Evolutionary conservation across 805 yeast genomes (phyloP).

Genomic region (Cyberlindnera maclurae): DNA sequence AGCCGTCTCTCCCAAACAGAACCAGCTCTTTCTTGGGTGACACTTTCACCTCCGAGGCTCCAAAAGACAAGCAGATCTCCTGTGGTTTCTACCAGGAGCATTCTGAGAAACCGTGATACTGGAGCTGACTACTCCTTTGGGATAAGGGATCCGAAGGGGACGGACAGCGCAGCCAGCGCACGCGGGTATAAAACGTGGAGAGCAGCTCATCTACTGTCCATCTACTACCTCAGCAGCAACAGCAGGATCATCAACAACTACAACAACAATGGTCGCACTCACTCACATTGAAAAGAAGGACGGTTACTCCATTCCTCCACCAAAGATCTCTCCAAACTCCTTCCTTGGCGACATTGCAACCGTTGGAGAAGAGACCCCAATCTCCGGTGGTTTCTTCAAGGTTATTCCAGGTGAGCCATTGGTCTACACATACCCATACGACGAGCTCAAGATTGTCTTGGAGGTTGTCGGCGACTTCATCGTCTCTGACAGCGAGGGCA

Average conservation of each 20-base stretch:
- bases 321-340: conserved; percentile 57
- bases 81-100: conserved; percentile 63
- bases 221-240: neutral
- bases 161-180: too few species aligned
- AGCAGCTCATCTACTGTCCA: neutral
- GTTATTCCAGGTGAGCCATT: conserved; percentile 65
- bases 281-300: conserved; percentile 44
- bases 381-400: conserved; percentile 60
- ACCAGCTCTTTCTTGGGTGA: conserved; percentile 67
- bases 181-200: too few species aligned
- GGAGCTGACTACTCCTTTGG: too few species aligned
- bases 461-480: conserved; percentile 57
- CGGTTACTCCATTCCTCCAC: conserved; percentile 50
- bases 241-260: conserved; percentile 13
- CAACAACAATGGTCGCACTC: conserved; percentile 40
- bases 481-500: conserved; percentile 58
- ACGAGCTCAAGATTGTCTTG: conserved; percentile 63
- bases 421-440: conserved; percentile 54
- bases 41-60: conserved; percentile 53
- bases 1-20: conserved; percentile 56
- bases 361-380: conserved; percentile 52
- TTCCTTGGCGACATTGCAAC: conserved; percentile 58
- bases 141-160: too few species aligned
- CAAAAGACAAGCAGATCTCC: conserved; percentile 50
- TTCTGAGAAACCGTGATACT: conserved; percentile 26